A percentile compares a stretch with the other conserved stretches of the same genome.
Conservation (phyloP, 1,284 basidiomycete genomes). For the Trichosporon sp. region DNA sequence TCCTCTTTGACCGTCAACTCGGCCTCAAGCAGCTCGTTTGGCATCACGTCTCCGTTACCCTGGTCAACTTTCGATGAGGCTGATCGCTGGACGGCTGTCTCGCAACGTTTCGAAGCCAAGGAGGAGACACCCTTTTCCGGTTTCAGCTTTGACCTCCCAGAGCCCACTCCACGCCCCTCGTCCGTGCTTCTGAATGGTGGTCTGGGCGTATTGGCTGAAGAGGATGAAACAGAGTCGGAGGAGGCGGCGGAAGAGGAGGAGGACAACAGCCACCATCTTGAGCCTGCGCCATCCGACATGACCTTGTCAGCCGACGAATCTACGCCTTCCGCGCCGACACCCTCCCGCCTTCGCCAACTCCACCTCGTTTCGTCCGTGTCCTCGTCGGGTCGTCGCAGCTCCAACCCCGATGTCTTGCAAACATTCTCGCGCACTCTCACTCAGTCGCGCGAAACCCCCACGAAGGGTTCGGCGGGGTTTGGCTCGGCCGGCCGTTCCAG, state of each 20-base stretch:
- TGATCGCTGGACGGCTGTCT: conserved; percentile 17
- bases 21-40: conserved; percentile 17
- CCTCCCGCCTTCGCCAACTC: conserved; percentile 34
- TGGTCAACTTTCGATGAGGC: conserved; percentile 25
- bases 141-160: conserved; percentile 18
- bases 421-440: conserved; percentile 5
- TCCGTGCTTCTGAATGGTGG: conserved; percentile 24
- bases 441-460: conserved; percentile 16
- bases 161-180: conserved; percentile 11
- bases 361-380: conserved; percentile 32
- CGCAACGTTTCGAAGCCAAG: conserved; percentile 23
- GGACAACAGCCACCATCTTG: neutral
- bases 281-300: conserved; percentile 4
- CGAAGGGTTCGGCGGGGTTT: conserved; percentile 35
- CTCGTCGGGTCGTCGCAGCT: conserved; percentile 22
- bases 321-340: conserved; percentile 25
- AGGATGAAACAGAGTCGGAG: conserved; percentile 44
- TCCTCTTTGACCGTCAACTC: conserved; percentile 26
- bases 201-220: conserved; percentile 32
- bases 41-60: conserved; percentile 24
- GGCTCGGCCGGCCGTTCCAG: conserved; percentile 11
- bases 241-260: conserved; percentile 14
- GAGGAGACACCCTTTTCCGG: conserved; percentile 32
- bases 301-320: conserved; percentile 10
- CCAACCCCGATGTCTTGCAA: conserved; percentile 19